Evolutionary conservation across 2,329 filamentous ascomycete genomes (phyloP).

Genomic region (Pyrenophora teres): DNA sequence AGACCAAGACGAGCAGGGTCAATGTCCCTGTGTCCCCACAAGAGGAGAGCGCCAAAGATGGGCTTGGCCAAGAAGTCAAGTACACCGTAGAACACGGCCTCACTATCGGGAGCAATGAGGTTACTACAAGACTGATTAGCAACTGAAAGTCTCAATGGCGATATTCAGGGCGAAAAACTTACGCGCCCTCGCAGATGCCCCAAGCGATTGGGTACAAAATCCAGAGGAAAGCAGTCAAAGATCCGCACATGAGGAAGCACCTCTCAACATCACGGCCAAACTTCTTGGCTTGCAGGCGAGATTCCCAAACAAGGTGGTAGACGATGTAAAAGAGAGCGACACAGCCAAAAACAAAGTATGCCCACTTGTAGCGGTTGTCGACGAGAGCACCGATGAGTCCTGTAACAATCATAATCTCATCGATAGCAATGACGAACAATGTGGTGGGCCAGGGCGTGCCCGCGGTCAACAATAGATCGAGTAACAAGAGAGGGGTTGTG

Average conservation of each 20-base stretch:
- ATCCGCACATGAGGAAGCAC: constrained; percentile 62
- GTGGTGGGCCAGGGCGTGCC: constrained; percentile 69
- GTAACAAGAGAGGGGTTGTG: constrained; percentile 67
- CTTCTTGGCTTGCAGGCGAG: constrained; percentile 59
- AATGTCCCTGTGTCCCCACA: constrained; percentile 68
- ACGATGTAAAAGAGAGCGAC: constrained; percentile 62
- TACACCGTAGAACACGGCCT: constrained; percentile 71
- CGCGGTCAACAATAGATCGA: constrained; percentile 66
- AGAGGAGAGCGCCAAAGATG: constrained; percentile 63
- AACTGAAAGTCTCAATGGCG: not conserved
- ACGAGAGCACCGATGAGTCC: constrained; percentile 70
- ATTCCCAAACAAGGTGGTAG: constrained; percentile 63
- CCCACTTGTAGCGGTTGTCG: constrained; percentile 68
- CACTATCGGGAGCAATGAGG: constrained; percentile 67
- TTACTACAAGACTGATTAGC: constrained; percentile 53
- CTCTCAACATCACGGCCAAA: constrained; percentile 60
- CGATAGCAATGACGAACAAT: constrained; percentile 64
- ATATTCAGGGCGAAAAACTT: not conserved
- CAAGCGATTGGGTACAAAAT: constrained; percentile 66
- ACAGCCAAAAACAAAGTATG: constrained; percentile 64
- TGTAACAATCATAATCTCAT: constrained; percentile 70
- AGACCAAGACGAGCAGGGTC: constrained; percentile 62
- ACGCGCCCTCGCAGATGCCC: constrained; percentile 61
- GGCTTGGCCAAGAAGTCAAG: constrained; percentile 70
- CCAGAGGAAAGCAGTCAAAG: constrained; percentile 65